Percentiles rank a stretch among this genome's conserved stretches.
phyloP scores from a whole-genome alignment of 177 flowering plant genomes.

The Telopea speciosissima region DNA sequence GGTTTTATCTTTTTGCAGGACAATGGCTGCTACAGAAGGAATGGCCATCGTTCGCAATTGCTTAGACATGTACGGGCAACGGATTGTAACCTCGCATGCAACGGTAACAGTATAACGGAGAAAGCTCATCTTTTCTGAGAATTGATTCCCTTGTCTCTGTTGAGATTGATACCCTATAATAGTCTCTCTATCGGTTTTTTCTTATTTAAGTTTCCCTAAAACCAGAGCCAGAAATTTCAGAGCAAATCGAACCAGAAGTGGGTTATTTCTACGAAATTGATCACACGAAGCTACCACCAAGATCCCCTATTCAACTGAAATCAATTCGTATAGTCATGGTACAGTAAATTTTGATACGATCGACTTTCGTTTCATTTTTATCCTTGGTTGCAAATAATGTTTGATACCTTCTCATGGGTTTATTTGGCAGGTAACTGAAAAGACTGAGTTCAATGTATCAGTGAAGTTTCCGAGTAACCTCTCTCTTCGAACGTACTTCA shows the following conservation, averaged over 20 bases:
- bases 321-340: constrained; percentile 56
- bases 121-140: background rate
- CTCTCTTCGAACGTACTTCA: constrained; percentile 45
- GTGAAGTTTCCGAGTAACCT: constrained; percentile 56
- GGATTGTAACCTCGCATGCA: constrained; percentile 6
- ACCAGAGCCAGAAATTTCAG: background rate
- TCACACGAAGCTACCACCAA: constrained; percentile 38
- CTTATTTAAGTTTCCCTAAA: background rate
- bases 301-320: constrained; percentile 49
- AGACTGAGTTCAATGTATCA: constrained; percentile 33
- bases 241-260: constrained; percentile 23
- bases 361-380: too few species aligned
- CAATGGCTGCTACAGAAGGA: constrained; percentile 4
- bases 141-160: background rate
- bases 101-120: background rate
- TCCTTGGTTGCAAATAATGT: too few species aligned
- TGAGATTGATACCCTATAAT: background rate
- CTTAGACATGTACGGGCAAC: constrained; percentile 2
- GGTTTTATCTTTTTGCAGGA: constrained; percentile 4
- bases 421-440: constrained; percentile 55
- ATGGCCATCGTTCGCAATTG: background rate
- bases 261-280: constrained; percentile 56
- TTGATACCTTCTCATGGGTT: background rate
- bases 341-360: background rate
- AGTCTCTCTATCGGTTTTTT: too few species aligned